Evolutionary conservation across 2,329 filamentous ascomycete species (phyloP).

Genomic region (Dactylellina drechsleri): DNA sequence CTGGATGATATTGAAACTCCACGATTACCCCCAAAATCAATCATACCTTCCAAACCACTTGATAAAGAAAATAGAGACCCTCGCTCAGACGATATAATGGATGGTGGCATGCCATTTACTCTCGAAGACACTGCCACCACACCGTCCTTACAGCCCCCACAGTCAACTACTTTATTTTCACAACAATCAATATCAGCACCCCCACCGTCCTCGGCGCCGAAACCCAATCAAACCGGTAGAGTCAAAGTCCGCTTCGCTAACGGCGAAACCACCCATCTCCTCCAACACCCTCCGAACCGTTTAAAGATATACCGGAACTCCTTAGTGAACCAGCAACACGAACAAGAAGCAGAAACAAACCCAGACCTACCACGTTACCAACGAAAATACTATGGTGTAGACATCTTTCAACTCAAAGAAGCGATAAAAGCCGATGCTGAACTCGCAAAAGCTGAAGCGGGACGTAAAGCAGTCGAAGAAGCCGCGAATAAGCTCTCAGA

Average conservation of each 20-base stretch:
- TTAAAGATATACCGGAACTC: conserved; percentile 42
- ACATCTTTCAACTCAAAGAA: conserved; percentile 84
- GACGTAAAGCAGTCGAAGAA: conserved; percentile 58
- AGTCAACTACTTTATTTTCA: background rate
- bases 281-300: conserved; percentile 42
- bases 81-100: conserved; percentile 11
- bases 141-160: background rate
- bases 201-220: background rate
- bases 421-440: conserved; percentile 72
- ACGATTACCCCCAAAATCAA: conserved; percentile 20
- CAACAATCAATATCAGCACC: background rate
- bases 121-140: conserved; percentile 27
- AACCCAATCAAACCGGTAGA: conserved; percentile 38
- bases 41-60: conserved; percentile 12
- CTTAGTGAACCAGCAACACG: conserved; percentile 36
- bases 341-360: conserved; percentile 29
- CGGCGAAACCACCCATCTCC: conserved; percentile 35
- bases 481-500: conserved; percentile 54
- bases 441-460: conserved; percentile 58
- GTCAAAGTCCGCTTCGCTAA: conserved; percentile 34
- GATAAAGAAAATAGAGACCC: conserved; percentile 46
- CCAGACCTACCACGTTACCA: conserved; percentile 29
- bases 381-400: conserved; percentile 84
- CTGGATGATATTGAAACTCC: conserved; percentile 37
- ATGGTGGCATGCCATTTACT: conserved; percentile 22